Conservation (phyloP, 2,329 filamentous ascomycete genomes). For the Colletotrichum higginsianum region DNA sequence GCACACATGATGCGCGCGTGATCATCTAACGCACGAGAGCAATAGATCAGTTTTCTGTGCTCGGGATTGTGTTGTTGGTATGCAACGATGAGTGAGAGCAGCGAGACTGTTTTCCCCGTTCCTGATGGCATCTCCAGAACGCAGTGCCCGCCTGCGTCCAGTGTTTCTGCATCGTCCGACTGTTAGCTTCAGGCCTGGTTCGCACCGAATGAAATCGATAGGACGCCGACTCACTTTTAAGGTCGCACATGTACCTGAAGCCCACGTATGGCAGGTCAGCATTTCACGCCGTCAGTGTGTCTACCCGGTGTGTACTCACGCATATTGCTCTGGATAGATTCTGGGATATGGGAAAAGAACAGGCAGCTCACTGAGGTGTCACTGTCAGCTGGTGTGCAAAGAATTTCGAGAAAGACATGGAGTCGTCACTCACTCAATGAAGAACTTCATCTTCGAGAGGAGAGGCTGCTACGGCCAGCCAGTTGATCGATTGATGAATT, state of each 20-base stretch:
- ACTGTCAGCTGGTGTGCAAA: neutral
- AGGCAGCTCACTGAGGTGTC: constrained; percentile 63
- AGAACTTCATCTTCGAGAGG: constrained; percentile 40
- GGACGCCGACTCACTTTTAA: constrained; percentile 62
- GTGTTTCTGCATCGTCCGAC: constrained; percentile 68
- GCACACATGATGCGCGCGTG: neutral
- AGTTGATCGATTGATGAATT: neutral
- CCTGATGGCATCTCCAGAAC: constrained; percentile 99
- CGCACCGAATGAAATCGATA: neutral
- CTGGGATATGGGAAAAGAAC: constrained; percentile 72
- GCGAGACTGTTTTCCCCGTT: constrained; percentile 96
- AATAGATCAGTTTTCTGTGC: constrained; percentile 97
- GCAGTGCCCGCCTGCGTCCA: constrained; percentile 95
- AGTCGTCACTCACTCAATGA: constrained; percentile 41
- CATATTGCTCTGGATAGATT: constrained; percentile 74
- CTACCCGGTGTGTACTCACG: constrained; percentile 54
- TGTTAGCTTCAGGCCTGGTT: constrained; percentile 1
- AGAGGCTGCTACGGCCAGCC: constrained; percentile 1
- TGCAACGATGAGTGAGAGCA: constrained; percentile 94
- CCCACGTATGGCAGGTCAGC: constrained; percentile 15
- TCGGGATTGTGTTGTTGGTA: constrained; percentile 96
- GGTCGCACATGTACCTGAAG: constrained; percentile 69
- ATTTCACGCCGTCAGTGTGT: neutral
- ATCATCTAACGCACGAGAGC: constrained; percentile 76
- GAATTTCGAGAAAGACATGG: neutral